Conservation (phyloP, 2,329 filamentous ascomycete genomes). For the Helicocarpus griseus region DNA sequence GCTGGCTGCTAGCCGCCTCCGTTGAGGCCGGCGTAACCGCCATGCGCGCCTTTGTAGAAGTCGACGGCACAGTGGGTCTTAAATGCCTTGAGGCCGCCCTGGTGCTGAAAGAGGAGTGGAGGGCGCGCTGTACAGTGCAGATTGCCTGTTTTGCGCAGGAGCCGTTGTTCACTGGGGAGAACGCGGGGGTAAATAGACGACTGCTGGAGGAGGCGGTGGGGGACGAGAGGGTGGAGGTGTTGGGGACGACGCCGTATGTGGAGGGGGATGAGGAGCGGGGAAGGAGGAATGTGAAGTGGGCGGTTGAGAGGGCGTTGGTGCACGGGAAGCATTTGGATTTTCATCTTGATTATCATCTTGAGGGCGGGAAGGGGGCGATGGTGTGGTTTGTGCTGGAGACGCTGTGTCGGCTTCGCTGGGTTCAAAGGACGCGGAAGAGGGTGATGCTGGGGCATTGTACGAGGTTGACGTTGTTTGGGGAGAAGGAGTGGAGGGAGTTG, state of each 20-base stretch:
- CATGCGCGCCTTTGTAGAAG: conserved; percentile 62
- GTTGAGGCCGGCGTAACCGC: conserved; percentile 55
- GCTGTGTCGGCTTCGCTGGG: conserved; percentile 45
- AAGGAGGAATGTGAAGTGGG: too few species aligned
- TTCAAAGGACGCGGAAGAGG: conserved; percentile 32
- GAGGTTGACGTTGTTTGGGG: conserved; percentile 48
- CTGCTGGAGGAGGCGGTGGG: conserved; percentile 41
- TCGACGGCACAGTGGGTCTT: conserved; percentile 52
- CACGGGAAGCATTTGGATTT: conserved; percentile 54
- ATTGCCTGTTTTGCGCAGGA: conserved; percentile 64
- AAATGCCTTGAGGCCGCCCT: conserved; percentile 51
- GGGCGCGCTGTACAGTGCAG: conserved; percentile 49
- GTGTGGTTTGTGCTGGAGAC: conserved; percentile 46
- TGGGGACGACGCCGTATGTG: conserved; percentile 63
- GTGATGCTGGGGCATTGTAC: conserved; percentile 61
- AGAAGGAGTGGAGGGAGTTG: conserved; percentile 42
- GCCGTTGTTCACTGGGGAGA: conserved; percentile 51
- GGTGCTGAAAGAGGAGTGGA: conserved; percentile 46
- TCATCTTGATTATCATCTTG: conserved; percentile 62
- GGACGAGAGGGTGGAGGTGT: conserved; percentile 41
- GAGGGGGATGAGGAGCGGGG: conserved; percentile 47
- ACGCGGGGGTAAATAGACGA: conserved; percentile 42
- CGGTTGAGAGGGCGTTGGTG: conserved; percentile 45
- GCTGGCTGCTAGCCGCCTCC: conserved; percentile 57
- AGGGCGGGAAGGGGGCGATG: conserved; percentile 39